Evolutionary conservation across 495 filamentous ascomycete species (phyloP).

Genomic region (Rhizodiscina lignyota): DNA sequence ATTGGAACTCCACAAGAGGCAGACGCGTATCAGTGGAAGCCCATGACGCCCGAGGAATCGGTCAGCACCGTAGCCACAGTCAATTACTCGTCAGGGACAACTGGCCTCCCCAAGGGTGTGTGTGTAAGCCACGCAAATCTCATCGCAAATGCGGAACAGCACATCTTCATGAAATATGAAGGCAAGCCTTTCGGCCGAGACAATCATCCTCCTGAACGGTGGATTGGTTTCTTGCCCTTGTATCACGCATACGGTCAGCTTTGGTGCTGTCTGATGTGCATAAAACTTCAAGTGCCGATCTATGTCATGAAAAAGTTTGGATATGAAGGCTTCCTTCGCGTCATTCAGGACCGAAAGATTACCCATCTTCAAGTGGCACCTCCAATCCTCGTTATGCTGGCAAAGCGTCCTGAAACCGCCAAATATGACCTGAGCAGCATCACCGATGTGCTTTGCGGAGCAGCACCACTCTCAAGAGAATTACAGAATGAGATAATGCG

Average conservation of each 20-base stretch:
- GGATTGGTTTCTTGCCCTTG: constrained; percentile 20
- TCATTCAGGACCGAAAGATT: constrained; percentile 17
- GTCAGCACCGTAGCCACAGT: constrained; percentile 28
- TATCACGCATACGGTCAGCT: constrained; percentile 24
- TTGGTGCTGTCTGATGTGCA: constrained; percentile 17
- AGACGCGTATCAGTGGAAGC: constrained; percentile 27
- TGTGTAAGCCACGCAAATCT: constrained; percentile 19
- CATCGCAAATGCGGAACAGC: constrained; percentile 16
- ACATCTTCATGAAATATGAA: constrained; percentile 14
- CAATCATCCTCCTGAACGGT: constrained; percentile 13
- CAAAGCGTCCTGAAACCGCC: constrained; percentile 18
- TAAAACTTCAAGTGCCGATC: constrained; percentile 14
- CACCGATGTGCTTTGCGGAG: constrained; percentile 18
- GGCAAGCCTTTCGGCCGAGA: not conserved
- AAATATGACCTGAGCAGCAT: constrained; percentile 22
- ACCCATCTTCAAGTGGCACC: constrained; percentile 20
- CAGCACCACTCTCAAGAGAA: constrained; percentile 18
- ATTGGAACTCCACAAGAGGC: constrained; percentile 28
- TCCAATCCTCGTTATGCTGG: constrained; percentile 21
- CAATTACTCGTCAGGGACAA: constrained; percentile 29
- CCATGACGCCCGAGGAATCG: constrained; percentile 20
- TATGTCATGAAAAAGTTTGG: constrained; percentile 22
- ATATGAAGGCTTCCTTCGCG: constrained; percentile 16
- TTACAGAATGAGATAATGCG: constrained; percentile 16
- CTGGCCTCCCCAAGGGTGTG: constrained; percentile 21